phyloP scores from a whole-genome alignment of 139 green algal genomes.

The Microglena sp. region DNA sequence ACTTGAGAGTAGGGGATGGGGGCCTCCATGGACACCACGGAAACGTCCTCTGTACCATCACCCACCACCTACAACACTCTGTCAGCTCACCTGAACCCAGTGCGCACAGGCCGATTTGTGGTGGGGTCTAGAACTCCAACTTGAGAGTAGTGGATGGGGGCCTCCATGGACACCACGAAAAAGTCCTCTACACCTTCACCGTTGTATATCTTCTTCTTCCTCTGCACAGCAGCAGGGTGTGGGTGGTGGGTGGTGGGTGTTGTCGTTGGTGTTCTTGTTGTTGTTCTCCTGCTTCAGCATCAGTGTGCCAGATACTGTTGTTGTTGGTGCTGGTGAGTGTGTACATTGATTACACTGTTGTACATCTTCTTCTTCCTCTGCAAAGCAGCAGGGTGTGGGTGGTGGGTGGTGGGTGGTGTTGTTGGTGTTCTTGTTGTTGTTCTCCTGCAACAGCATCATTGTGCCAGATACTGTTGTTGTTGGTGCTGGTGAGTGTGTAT shows the following conservation, averaged over 20 bases:
- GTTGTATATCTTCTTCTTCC: conserved; percentile 21
- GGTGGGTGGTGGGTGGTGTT: neutral
- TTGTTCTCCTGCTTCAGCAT: neutral
- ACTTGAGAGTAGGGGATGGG: neutral
- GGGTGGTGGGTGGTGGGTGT: neutral
- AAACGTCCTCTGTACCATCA: no score
- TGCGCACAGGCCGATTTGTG: neutral
- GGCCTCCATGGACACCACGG: neutral
- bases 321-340: neutral
- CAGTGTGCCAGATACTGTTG: neutral
- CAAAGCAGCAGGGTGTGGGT: no score
- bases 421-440: neutral
- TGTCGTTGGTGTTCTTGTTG: neutral
- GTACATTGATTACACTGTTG: neutral
- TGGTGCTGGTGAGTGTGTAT: neutral
- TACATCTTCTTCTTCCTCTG: conserved; percentile 31
- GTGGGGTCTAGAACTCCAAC: conserved; percentile 18
- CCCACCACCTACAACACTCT: no score
- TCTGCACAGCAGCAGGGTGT: no score
- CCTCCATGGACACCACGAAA: conserved; percentile 35
- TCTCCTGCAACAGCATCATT: neutral
- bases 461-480: neutral
- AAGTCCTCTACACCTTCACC: conserved; percentile 15
- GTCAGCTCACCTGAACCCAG: conserved; percentile 9
- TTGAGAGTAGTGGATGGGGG: conserved; percentile 32